Evolutionary conservation across 192 early-diverging fungal species (phyloP).

Genomic region (Podochytrium sp.): DNA sequence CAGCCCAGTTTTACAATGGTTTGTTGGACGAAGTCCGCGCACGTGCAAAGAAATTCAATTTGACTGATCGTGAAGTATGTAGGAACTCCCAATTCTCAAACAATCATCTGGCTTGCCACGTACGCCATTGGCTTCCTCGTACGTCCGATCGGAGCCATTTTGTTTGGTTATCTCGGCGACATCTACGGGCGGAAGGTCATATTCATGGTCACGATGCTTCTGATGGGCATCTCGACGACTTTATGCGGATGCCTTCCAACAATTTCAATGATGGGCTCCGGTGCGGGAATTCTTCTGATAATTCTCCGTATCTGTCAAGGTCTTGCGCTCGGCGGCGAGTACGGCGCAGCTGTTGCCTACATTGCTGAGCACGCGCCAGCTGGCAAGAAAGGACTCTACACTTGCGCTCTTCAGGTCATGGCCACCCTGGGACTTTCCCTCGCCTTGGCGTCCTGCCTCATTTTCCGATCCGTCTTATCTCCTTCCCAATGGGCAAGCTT

Average conservation of each 20-base stretch:
- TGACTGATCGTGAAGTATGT: too few relatives aligned
- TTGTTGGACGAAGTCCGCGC: too few relatives aligned
- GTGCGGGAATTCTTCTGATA: constrained; percentile 32
- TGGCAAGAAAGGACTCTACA: constrained; percentile 27
- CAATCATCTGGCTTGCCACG: constrained; percentile 20
- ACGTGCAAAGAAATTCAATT: too few relatives aligned
- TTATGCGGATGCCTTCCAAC: constrained; percentile 42
- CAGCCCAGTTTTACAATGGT: constrained; percentile 26
- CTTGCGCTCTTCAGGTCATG: constrained; percentile 31
- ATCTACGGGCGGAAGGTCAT: constrained; percentile 33
- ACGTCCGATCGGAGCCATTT: constrained; percentile 35
- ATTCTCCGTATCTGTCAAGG: constrained; percentile 38
- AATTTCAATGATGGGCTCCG: constrained; percentile 9
- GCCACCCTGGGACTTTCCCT: constrained; percentile 20
- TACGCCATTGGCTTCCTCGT: constrained; percentile 40
- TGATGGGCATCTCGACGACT: constrained; percentile 37
- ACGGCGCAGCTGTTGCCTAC: constrained; percentile 36
- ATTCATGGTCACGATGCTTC: constrained; percentile 30
- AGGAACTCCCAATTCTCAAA: background rate
- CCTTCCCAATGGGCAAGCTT: constrained; percentile 4
- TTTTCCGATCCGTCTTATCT: constrained; percentile 3
- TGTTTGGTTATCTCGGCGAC: constrained; percentile 42
- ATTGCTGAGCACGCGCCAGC: constrained; percentile 36
- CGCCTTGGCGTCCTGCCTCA: constrained; percentile 22
- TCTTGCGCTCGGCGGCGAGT: constrained; percentile 40